Evolutionary conservation across 441 rosid species (phyloP).

Genomic region (Geranium incanum): DNA sequence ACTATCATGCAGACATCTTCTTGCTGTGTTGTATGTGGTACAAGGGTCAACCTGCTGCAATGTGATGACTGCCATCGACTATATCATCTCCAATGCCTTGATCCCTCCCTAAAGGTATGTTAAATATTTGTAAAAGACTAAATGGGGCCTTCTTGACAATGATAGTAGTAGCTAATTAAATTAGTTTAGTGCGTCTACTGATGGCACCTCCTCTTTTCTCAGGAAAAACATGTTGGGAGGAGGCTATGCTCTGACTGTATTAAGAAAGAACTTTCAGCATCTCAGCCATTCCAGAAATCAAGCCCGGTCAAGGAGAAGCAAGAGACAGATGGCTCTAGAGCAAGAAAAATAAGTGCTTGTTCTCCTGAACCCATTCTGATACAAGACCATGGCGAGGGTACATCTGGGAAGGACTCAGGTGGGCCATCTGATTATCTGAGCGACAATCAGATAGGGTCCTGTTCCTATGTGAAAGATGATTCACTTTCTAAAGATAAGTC

Average conservation of each 20-base stretch:
- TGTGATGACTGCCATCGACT: slow-evolving; percentile 24
- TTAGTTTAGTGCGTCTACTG: slow-evolving; percentile 8
- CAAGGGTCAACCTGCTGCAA: slow-evolving; percentile 21
- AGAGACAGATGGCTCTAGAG: slow-evolving; percentile 18
- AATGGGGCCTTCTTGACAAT: not conserved
- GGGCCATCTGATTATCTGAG: slow-evolving; percentile 16
- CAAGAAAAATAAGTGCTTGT: slow-evolving; percentile 1
- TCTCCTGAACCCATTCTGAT: slow-evolving; percentile 14
- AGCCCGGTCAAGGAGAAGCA: slow-evolving; percentile 20
- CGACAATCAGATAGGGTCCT: slow-evolving; percentile 12
- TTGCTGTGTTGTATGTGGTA: slow-evolving; percentile 22
- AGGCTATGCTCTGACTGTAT: slow-evolving; percentile 23
- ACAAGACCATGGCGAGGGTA: slow-evolving; percentile 14
- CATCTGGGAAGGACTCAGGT: slow-evolving; percentile 17
- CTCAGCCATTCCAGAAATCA: slow-evolving; percentile 15
- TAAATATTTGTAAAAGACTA: slow-evolving; percentile 7
- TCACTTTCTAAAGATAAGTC: slow-evolving; percentile 17
- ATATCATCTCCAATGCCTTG: slow-evolving; percentile 26
- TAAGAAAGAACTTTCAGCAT: slow-evolving; percentile 20
- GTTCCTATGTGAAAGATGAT: slow-evolving; percentile 16
- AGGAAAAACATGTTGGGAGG: slow-evolving; percentile 18
- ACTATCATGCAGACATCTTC: slow-evolving; percentile 19
- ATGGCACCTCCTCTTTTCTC: slow-evolving; percentile 13
- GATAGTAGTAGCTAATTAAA: not conserved
- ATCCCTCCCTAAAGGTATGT: slow-evolving; percentile 18